A percentile compares a stretch with the other conserved stretches of the same genome.
Conservation (phyloP, 2,329 filamentous ascomycete genomes). For the Exophiala sp. region DNA sequence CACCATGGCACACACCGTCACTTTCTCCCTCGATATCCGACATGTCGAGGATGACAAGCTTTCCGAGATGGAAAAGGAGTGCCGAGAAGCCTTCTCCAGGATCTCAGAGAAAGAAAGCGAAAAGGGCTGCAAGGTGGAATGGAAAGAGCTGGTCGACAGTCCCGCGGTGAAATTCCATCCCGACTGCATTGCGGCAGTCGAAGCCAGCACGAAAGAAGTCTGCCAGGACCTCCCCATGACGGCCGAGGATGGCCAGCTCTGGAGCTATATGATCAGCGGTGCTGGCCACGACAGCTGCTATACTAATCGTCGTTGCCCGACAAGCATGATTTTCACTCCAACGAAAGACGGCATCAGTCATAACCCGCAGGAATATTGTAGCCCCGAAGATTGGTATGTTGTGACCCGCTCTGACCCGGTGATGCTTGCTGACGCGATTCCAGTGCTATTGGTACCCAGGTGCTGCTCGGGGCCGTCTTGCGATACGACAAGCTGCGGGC, state of each 20-base stretch:
- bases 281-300: slow-evolving; percentile 62
- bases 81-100: slow-evolving; percentile 21
- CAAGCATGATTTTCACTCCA: slow-evolving; percentile 64
- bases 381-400: slow-evolving; percentile 48
- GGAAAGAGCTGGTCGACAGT: slow-evolving; percentile 29
- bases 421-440: slow-evolving; percentile 8
- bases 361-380: slow-evolving; percentile 58
- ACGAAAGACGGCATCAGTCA: slow-evolving; percentile 59
- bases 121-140: slow-evolving; percentile 27
- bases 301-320: slow-evolving; percentile 54
- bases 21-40: slow-evolving; percentile 27
- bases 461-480: slow-evolving; percentile 31
- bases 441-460: slow-evolving; percentile 32
- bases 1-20: slow-evolving; percentile 38
- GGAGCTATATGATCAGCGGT: slow-evolving; percentile 53
- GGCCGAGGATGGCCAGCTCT: slow-evolving; percentile 36
- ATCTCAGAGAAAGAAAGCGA: slow-evolving; percentile 29
- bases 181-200: slow-evolving; percentile 62
- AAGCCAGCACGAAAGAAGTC: slow-evolving; percentile 53
- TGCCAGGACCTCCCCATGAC: slow-evolving; percentile 38
- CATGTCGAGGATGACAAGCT: slow-evolving; percentile 24
- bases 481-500: slow-evolving; percentile 39
- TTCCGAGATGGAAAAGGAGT: slow-evolving; percentile 25
- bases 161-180: slow-evolving; percentile 58
- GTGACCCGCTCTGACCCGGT: background rate